Conservation (phyloP, 331 rosid species). For the Malus hybrid region DNA sequence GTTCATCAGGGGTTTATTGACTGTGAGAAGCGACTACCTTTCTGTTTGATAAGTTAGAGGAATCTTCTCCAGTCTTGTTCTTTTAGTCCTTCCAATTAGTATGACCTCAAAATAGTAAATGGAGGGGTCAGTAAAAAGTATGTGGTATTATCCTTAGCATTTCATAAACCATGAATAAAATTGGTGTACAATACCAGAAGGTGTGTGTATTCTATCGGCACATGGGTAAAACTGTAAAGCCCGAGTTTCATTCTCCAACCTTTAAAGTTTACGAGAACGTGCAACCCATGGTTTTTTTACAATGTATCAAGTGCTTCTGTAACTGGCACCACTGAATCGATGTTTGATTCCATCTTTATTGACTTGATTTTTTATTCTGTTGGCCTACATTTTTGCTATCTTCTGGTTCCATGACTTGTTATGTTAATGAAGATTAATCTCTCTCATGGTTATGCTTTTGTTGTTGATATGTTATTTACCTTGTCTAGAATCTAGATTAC, state of each 20-base stretch:
- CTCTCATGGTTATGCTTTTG: not conserved
- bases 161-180: not conserved
- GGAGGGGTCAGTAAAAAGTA: not conserved
- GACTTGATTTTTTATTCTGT: not conserved
- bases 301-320: not conserved
- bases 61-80: not conserved
- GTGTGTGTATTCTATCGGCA: not conserved
- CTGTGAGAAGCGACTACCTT: not conserved
- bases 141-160: not conserved
- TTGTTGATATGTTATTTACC: not conserved
- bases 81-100: not conserved
- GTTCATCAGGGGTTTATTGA: not conserved
- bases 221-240: not conserved
- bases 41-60: not conserved
- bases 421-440: not conserved
- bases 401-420: not conserved
- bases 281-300: not conserved
- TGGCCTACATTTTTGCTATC: not conserved
- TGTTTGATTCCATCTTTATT: not conserved
- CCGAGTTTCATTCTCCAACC: not conserved
- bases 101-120: not conserved
- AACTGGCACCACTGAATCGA: not conserved
- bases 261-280: no score
- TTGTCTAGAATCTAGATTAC: not conserved
- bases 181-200: not conserved